Evolutionary conservation across 805 yeast genomes (phyloP).

Genomic region (Spathaspora girioi): DNA sequence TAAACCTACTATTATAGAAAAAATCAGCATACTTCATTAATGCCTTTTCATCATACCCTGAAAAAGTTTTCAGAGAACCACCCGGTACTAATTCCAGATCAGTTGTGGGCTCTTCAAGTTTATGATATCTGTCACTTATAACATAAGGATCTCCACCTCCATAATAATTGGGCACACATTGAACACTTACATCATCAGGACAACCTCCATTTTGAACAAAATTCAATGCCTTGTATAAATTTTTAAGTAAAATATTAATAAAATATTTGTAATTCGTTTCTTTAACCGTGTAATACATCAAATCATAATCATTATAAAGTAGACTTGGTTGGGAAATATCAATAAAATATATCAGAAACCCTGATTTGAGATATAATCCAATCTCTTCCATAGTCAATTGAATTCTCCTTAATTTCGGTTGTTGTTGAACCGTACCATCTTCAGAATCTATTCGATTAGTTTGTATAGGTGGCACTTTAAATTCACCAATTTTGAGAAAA

Average conservation of each 20-base stretch:
- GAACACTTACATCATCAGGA: constrained; percentile 13
- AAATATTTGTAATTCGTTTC: constrained; percentile 39
- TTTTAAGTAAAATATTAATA: constrained; percentile 44
- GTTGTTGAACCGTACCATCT: neutral
- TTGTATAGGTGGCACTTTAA: constrained; percentile 26
- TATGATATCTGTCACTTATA: constrained; percentile 18
- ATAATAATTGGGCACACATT: constrained; percentile 14
- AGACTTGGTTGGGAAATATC: constrained; percentile 41
- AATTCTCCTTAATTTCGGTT: constrained; percentile 26
- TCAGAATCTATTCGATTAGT: neutral
- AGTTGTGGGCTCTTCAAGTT: constrained; percentile 6
- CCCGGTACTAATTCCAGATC: neutral
- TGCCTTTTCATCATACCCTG: constrained; percentile 8
- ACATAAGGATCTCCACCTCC: constrained; percentile 24
- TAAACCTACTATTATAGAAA: constrained; percentile 28
- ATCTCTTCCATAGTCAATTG: constrained; percentile 53
- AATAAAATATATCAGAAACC: constrained; percentile 44
- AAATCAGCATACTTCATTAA: constrained; percentile 31
- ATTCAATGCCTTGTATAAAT: constrained; percentile 44
- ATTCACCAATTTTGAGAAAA: constrained; percentile 49
- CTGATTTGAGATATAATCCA: constrained; percentile 51
- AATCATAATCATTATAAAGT: constrained; percentile 39
- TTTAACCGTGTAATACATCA: constrained; percentile 38
- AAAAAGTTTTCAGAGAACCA: neutral
- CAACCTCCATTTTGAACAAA: constrained; percentile 27